phyloP scores from a whole-genome alignment of 176 grass and related monocot species.

The Juncus effusus region DNA sequence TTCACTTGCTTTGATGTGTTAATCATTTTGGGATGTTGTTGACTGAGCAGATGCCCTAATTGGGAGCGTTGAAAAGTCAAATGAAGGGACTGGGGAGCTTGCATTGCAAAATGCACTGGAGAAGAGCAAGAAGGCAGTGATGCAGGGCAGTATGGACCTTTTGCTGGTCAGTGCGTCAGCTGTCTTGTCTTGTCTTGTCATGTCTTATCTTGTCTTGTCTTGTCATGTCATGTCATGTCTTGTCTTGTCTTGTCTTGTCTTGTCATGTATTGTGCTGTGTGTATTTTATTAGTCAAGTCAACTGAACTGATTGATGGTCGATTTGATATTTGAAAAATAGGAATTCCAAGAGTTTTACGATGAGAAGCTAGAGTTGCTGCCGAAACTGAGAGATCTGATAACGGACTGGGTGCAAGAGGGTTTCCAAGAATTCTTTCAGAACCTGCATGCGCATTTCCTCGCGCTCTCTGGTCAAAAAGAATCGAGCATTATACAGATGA shows the following conservation, averaged over 20 bases:
- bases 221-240: background rate
- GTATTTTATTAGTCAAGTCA: constrained; percentile 3
- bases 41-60: constrained; percentile 61
- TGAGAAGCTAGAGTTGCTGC: constrained; percentile 73
- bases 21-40: constrained; percentile 15
- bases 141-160: constrained; percentile 86
- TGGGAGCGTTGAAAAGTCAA: constrained; percentile 38
- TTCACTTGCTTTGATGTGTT: background rate
- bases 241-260: constrained; percentile 9
- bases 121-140: constrained; percentile 62
- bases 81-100: constrained; percentile 46
- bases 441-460: constrained; percentile 80
- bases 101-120: constrained; percentile 71
- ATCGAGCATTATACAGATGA: constrained; percentile 39
- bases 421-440: constrained; percentile 95
- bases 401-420: constrained; percentile 99
- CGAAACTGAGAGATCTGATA: constrained; percentile 80
- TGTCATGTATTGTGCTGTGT: background rate
- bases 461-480: constrained; percentile 75
- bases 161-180: constrained; percentile 54
- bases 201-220: constrained; percentile 6
- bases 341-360: constrained; percentile 86
- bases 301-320: constrained; percentile 11
- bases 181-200: constrained; percentile 13
- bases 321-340: constrained; percentile 30